Base-by-base conservation (phyloP, 495 filamentous ascomycete genomes). In the Penicillium robsamsonii region DNA sequence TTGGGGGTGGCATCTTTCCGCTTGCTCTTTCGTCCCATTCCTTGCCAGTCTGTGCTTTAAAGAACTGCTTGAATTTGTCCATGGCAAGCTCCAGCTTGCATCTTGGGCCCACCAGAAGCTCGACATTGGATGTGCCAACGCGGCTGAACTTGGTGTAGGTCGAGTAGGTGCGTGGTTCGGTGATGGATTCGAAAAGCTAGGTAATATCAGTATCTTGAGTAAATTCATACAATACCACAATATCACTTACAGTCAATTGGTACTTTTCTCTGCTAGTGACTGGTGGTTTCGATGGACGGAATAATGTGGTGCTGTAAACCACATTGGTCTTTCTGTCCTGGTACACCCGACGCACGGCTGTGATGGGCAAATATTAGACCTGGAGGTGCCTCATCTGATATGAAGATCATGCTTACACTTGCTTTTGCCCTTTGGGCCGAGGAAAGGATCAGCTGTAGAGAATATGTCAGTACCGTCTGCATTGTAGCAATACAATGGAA, bases 111-210 rank as follows among this genome's bases (percentile, higher is more conserved):
- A 70, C 67, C 17, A 81, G 59, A 15, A 72, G 55, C 3, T 75
- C 58, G 2, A 62, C 51, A 1, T 43, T 49, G 0, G 59, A 61
- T 29, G 33, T 59, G 0, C 75, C 73, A 3, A 62, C 55, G 0
- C 70, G 64, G 20, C 60, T 71, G 50, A 73, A 78, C 46, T 69
- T 76, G 44, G 62, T 57, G 30, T 68, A 70, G 3, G 69, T 61
- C 9, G 73, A 66, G 63, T 84, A 87, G 15, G 63, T 69, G 50
- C 72, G 67, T 2, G 81, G 81, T 5, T 63, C 42, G 8, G 70
- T 57, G 56, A 77, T 68, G 0, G 78, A 73, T 60, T 84, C 76
- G 61, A 76, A 86, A 54, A 86, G 67, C 83, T 85, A 55, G 2
- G 29, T 18, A 17, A 53, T 42, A 44, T 56, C 12, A 53, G 51